These are phyloP conservation scores for Mycena chlorophos DNA, from an alignment of 768 basidiomycete species.

Conservation along the genomic window DNA sequence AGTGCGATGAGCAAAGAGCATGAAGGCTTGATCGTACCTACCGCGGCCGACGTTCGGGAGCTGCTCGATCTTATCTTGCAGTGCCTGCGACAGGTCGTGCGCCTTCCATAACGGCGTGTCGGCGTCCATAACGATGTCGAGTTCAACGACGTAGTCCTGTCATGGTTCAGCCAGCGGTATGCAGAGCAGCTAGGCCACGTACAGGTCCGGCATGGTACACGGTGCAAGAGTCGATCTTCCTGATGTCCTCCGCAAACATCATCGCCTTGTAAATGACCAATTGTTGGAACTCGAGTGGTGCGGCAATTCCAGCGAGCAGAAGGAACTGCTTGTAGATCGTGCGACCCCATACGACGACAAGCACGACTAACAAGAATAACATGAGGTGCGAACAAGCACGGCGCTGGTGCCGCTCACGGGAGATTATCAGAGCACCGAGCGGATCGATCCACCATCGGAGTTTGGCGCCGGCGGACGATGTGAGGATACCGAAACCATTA, in stretches of 20 bases:
- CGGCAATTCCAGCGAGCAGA: conserved; percentile 62
- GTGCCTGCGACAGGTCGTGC: conserved; percentile 49
- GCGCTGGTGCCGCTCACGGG: conserved; percentile 10
- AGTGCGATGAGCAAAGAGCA: not conserved
- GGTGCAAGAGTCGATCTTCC: conserved; percentile 58
- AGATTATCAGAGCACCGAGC: conserved; percentile 44
- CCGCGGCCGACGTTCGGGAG: conserved; percentile 54
- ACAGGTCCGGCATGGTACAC: conserved; percentile 53
- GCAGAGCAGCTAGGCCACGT: not conserved
- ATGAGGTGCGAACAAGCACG: not conserved
- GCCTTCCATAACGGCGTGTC: conserved; percentile 60
- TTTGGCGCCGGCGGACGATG: conserved; percentile 47
- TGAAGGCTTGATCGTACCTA: not conserved
- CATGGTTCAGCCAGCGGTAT: not conserved
- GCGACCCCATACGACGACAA: conserved; percentile 50
- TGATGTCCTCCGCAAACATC: conserved; percentile 60
- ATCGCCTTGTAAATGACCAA: conserved; percentile 65
- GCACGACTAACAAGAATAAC: conserved; percentile 38
- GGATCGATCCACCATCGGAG: conserved; percentile 51
- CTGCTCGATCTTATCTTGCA: conserved; percentile 57
- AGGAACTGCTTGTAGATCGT: conserved; percentile 56
- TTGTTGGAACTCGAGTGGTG: conserved; percentile 59
- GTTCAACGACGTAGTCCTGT: conserved; percentile 58
- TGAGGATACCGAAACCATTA: conserved; percentile 47
- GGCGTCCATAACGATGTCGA: conserved; percentile 64